These are phyloP conservation scores for Amauroascus niger DNA, from an alignment of 2,329 filamentous ascomycete species.

Conservation along the genomic window DNA sequence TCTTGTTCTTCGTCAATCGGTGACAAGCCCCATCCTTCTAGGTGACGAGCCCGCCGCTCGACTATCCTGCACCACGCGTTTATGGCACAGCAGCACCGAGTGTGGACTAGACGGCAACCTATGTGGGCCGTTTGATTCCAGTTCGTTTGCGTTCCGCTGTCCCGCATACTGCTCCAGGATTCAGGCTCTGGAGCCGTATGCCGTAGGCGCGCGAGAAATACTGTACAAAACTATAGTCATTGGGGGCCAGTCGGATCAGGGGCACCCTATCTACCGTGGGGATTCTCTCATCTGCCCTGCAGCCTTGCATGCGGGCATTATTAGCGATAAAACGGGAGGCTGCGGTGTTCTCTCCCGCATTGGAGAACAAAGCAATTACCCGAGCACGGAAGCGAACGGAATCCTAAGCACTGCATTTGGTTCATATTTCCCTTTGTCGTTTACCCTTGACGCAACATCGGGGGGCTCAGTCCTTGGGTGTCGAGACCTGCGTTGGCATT, in stretches of 20 bases:
- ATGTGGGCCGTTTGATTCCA: neutral
- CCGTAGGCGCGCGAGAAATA: conserved; percentile 46
- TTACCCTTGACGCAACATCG: conserved; percentile 41
- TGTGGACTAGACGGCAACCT: conserved; percentile 8
- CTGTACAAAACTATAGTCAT: conserved; percentile 48
- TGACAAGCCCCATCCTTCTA: conserved; percentile 24
- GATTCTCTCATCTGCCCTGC: conserved; percentile 54
- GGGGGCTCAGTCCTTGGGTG: conserved; percentile 33
- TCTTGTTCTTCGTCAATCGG: conserved; percentile 25
- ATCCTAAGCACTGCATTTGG: conserved; percentile 46
- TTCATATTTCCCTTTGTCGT: conserved; percentile 50
- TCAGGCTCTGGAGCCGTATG: conserved; percentile 46
- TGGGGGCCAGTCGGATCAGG: conserved; percentile 41
- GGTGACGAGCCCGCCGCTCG: conserved; percentile 30
- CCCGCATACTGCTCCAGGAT: conserved; percentile 47
- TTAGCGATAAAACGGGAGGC: conserved; percentile 45
- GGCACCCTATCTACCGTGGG: conserved; percentile 45
- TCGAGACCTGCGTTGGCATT: conserved; percentile 49
- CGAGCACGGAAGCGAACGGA: conserved; percentile 38
- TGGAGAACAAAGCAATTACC: conserved; percentile 43
- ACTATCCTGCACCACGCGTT: conserved; percentile 27
- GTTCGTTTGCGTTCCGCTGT: conserved; percentile 45
- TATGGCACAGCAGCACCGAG: conserved; percentile 38
- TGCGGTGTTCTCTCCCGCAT: conserved; percentile 47
- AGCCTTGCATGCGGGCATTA: conserved; percentile 51